Evolutionary conservation across 164 flowering plant species (phyloP), one percentile per base, ranked within the genome.

Genomic region (Euptelea pleiosperma): DNA sequence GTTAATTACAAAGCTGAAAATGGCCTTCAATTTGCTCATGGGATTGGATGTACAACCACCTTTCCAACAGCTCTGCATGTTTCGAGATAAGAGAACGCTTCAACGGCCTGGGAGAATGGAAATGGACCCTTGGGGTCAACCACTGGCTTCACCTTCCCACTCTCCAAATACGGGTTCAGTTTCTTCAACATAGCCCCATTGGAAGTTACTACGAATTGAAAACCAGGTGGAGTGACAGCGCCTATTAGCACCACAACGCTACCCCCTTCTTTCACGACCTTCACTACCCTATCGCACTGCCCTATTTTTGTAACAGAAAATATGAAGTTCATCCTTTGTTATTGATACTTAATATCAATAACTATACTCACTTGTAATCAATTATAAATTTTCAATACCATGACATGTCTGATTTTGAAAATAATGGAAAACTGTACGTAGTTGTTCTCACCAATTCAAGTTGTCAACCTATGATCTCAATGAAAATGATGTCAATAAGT

Each of bases 211-310:
- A 88, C 87, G 65, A 90, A 93, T 74, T 82, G 77, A 75, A 87
- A 87, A 44, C 86, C 97, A 12, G 98, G 97, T 6, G 96, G 84
- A 3, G 82, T 73, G 29, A 78, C 86, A 0, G 92, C 84, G 18
- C 94, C 91, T 2, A 89, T 84, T 46, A 93, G 63, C 31, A 70
- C 86, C 67, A 93, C 96, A 21, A 86, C 88, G 33, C 82, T 85
- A 18, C 99, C 99, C 0, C 97, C 99, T 79, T 88, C 97, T 66
- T 88, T 93, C 51, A 88, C 65, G 3, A 63, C 96, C 70, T 90
- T 93, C 59, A 84, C 90, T 2, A 94, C 88, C 47, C 58, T 75
- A 14, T 93, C 98, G 14, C 85, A 76, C 44, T 82, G 88, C 54
- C 98, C 96, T 91, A 85, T 67, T 40, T 47, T 30, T 51, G 16